Conservation (phyloP, 225 moss, liverwort and hornwort species). For the Sphagnum contortum region DNA sequence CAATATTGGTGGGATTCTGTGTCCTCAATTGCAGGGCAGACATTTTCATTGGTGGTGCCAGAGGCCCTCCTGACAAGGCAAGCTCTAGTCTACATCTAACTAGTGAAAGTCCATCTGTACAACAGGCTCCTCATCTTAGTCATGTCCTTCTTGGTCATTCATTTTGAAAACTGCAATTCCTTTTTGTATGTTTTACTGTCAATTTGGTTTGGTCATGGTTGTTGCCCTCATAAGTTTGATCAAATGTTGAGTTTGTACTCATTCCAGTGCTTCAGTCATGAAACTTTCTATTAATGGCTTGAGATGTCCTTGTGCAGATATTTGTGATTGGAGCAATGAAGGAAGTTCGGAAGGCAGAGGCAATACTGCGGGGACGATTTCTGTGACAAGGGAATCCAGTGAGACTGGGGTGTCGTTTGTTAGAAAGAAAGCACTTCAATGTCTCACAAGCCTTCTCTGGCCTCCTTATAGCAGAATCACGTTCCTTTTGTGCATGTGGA, state of each 20-base stretch:
- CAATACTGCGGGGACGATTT: constrained; percentile 55
- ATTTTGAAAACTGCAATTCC: too few species aligned
- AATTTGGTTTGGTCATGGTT: not conserved
- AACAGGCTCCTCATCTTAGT: not conserved
- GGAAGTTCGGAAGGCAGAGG: constrained; percentile 81
- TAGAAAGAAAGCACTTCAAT: too few species aligned
- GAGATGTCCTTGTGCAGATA: constrained; percentile 25
- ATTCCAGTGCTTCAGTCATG: too few species aligned
- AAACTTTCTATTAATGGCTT: too few species aligned
- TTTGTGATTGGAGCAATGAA: constrained; percentile 77
- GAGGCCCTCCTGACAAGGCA: constrained; percentile 92
- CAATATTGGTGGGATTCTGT: not conserved
- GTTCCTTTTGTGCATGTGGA: too few species aligned
- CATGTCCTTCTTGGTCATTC: too few species aligned
- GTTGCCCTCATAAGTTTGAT: too few species aligned
- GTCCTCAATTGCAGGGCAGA: constrained; percentile 47
- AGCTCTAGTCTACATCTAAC: not conserved
- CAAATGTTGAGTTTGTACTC: too few species aligned
- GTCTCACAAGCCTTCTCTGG: too few species aligned
- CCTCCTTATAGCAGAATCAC: too few species aligned
- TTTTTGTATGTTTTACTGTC: not conserved
- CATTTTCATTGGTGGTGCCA: constrained; percentile 81
- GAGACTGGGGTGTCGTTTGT: too few species aligned
- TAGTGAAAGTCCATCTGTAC: not conserved
- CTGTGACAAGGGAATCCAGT: constrained; percentile 18